Evolutionary conservation across 2,329 filamentous ascomycete species (phyloP).

Genomic region (Sporothrix curviconia): DNA sequence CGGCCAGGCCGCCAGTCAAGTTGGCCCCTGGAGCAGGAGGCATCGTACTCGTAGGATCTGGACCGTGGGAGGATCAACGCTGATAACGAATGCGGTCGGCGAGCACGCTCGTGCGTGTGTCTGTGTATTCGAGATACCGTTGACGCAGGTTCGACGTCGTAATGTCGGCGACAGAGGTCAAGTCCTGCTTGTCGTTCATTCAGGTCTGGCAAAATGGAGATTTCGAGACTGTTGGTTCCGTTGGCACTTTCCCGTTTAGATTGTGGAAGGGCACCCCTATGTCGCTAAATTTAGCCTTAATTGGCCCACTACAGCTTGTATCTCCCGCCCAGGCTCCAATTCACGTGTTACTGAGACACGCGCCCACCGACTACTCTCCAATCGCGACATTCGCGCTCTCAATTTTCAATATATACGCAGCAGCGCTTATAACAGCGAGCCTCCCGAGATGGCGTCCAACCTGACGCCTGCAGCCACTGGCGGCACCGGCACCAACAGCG

Average conservation of each 20-base stretch:
- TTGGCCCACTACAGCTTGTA: neutral
- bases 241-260: too few relatives aligned
- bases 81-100: too few relatives aligned
- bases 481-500: conserved; percentile 11
- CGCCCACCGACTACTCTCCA: neutral
- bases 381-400: neutral
- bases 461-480: neutral
- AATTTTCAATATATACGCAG: neutral
- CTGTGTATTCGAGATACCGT: too few relatives aligned
- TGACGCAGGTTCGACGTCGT: too few relatives aligned
- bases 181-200: too few relatives aligned
- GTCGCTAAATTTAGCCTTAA: conserved; percentile 9
- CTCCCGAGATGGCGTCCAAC: neutral
- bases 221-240: too few relatives aligned
- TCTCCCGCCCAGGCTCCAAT: neutral
- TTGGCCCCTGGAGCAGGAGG: neutral
- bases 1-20: neutral
- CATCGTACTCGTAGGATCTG: too few relatives aligned
- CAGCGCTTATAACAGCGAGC: neutral
- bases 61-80: too few relatives aligned
- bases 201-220: too few relatives aligned
- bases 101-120: too few relatives aligned
- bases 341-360: neutral
- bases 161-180: too few relatives aligned
- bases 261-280: too few relatives aligned